These are phyloP conservation scores for Leavenworthia alabamica DNA, from an alignment of 345 rosid genomes.

Conservation along the genomic window DNA sequence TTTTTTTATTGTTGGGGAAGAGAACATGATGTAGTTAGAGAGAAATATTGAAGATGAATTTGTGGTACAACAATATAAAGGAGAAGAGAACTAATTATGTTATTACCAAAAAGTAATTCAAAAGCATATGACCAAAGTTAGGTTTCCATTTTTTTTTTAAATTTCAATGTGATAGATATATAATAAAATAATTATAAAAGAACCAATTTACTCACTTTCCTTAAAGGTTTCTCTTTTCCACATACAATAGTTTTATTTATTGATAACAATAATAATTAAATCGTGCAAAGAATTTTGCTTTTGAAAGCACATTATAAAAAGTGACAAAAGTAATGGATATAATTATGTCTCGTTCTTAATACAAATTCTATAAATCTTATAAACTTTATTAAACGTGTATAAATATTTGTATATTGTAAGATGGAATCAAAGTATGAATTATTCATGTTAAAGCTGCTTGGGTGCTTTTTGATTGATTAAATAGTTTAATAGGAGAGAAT, in stretches of 20 bases:
- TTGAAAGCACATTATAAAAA: neutral
- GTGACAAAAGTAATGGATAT: neutral
- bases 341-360: neutral
- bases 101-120: constrained; percentile 6
- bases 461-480: neutral
- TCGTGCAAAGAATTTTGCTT: constrained; percentile 1
- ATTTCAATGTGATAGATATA: neutral
- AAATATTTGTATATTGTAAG: neutral
- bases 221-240: neutral
- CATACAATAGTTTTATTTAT: neutral
- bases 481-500: neutral
- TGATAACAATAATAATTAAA: neutral
- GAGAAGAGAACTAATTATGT: neutral
- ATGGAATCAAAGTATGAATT: neutral
- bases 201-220: constrained; percentile 25
- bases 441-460: neutral
- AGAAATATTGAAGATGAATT: neutral
- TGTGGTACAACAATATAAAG: constrained; percentile 8
- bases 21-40: neutral
- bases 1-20: neutral
- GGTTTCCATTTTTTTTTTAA: neutral
- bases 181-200: neutral
- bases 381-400: neutral
- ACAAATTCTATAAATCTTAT: neutral
- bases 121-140: constrained; percentile 16